Conservation (phyloP, 2,329 filamentous ascomycete genomes). For the Botrytis porri region DNA sequence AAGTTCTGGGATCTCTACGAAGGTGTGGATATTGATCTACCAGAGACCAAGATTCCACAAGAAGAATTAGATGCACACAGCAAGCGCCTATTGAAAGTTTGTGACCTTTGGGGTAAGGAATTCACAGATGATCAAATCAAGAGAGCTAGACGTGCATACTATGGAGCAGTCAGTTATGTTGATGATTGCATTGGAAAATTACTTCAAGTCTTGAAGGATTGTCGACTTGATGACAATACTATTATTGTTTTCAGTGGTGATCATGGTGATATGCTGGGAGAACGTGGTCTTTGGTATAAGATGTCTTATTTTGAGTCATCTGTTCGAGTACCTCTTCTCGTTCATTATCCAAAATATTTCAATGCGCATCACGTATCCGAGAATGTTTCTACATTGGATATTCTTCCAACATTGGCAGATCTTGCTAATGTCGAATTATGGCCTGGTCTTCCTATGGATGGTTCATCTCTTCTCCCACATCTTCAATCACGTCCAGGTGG, state of each 20-base stretch:
- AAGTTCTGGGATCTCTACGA: conserved; percentile 95
- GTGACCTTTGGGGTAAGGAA: conserved; percentile 80
- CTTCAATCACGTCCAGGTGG: conserved; percentile 60
- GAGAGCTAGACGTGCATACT: conserved; percentile 82
- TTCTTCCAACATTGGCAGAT: conserved; percentile 84
- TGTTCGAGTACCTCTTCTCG: conserved; percentile 81
- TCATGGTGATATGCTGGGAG: conserved; percentile 93
- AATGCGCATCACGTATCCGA: conserved; percentile 71
- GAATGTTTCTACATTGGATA: conserved; percentile 88
- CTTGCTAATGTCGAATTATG: conserved; percentile 70
- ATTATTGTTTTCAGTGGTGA: conserved; percentile 91
- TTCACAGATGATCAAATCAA: conserved; percentile 85
- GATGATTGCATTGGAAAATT: conserved; percentile 89
- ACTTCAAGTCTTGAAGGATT: conserved; percentile 72
- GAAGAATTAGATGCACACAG: conserved; percentile 85
- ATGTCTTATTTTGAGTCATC: conserved; percentile 96
- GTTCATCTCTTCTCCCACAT: conserved; percentile 76
- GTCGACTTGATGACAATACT: conserved; percentile 77
- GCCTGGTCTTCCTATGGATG: conserved; percentile 77
- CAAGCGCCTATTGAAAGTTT: conserved; percentile 79
- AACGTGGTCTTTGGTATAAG: conserved; percentile 93
- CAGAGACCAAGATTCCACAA: conserved; percentile 72
- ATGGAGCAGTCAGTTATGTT: conserved; percentile 89
- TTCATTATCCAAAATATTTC: conserved; percentile 77
- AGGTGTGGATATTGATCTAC: conserved; percentile 79